Conservation (phyloP, 2,329 filamentous ascomycete species). For the Alternaria alternata region DNA sequence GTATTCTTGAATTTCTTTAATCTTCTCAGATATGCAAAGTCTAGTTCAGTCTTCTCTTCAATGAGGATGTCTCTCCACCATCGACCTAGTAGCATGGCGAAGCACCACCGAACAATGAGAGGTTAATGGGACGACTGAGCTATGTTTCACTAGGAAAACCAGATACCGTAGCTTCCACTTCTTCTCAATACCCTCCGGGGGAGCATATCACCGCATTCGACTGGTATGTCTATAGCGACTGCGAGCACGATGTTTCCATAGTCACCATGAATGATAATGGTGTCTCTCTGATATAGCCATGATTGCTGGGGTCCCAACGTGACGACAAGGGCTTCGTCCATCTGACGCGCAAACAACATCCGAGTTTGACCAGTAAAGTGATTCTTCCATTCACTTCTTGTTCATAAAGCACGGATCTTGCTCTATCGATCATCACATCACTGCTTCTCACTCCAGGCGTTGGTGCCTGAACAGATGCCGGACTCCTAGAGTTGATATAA, state of each 20-base stretch:
- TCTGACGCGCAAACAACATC: neutral
- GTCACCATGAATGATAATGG: conserved; percentile 39
- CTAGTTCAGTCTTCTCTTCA: neutral
- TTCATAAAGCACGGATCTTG: neutral
- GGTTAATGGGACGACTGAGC: accelerated
- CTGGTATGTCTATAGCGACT: conserved; percentile 44
- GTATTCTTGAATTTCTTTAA: neutral
- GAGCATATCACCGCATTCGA: conserved; percentile 49
- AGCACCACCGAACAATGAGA: neutral
- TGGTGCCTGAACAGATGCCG: neutral
- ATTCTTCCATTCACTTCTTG: neutral
- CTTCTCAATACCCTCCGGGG: neutral
- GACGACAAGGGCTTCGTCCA: neutral
- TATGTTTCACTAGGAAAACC: neutral
- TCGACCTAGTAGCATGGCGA: no score
- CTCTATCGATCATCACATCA: neutral
- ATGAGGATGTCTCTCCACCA: neutral
- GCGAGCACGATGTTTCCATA: conserved; percentile 41
- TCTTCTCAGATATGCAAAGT: neutral
- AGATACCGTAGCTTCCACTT: neutral
- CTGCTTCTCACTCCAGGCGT: neutral
- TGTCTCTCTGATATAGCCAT: neutral
- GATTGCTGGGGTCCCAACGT: neutral
- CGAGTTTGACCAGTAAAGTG: neutral
- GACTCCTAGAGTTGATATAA: neutral